These are phyloP conservation scores for Hericium alpestre DNA, from an alignment of 768 basidiomycete genomes.

Conservation along the genomic window DNA sequence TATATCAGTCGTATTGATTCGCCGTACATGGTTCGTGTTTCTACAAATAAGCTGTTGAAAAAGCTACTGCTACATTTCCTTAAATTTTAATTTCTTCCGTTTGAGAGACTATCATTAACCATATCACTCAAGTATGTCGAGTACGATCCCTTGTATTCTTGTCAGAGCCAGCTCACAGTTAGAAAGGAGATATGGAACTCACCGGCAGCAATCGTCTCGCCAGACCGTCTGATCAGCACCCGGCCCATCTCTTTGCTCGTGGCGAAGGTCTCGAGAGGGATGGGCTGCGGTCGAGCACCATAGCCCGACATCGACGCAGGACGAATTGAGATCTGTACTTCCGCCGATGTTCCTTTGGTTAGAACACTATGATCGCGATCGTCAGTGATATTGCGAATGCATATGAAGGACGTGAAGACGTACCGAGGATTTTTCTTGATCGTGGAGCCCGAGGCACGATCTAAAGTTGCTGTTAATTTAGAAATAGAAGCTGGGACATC, in stretches of 20 bases:
- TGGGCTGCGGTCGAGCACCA: slow-evolving; percentile 36
- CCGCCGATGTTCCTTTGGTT: slow-evolving; percentile 75
- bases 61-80: too few relatives aligned
- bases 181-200: slow-evolving; percentile 6
- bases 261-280: slow-evolving; percentile 81
- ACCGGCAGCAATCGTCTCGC: slow-evolving; percentile 94
- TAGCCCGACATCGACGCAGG: slow-evolving; percentile 39
- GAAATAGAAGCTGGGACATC: slow-evolving; percentile 86
- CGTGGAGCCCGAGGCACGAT: slow-evolving; percentile 65
- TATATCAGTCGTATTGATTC: neutral
- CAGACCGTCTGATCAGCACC: slow-evolving; percentile 74
- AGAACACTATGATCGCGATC: slow-evolving; percentile 47
- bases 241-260: slow-evolving; percentile 95
- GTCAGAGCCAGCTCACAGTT: neutral
- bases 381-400: slow-evolving; percentile 5
- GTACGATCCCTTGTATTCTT: neutral
- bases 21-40: neutral
- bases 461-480: slow-evolving; percentile 69
- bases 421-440: slow-evolving; percentile 76
- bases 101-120: too few relatives aligned
- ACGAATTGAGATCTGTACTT: slow-evolving; percentile 74
- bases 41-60: neutral
- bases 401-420: slow-evolving; percentile 8
- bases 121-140: neutral
- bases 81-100: too few relatives aligned